phyloP scores from a whole-genome alignment of 768 basidiomycete species.

The Mycena capillaripes region DNA sequence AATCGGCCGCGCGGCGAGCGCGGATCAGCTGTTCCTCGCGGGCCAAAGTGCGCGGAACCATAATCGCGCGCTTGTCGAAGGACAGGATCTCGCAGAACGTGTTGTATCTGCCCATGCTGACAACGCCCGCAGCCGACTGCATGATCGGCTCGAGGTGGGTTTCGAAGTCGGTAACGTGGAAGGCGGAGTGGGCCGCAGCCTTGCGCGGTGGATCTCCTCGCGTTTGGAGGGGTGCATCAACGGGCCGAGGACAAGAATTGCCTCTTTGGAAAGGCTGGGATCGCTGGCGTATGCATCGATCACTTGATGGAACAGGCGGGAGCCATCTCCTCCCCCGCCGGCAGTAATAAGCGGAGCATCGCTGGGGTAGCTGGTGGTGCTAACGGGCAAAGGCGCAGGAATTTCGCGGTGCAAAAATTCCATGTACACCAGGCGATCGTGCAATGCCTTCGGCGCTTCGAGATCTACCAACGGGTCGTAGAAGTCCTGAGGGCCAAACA shows the following conservation, averaged over 20 bases:
- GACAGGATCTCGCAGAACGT: conserved; percentile 28
- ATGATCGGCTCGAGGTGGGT: conserved; percentile 20
- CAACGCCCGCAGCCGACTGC: conserved; percentile 18
- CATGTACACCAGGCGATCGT: conserved; percentile 19
- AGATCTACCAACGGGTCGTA: conserved; percentile 22
- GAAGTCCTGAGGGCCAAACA: conserved; percentile 19
- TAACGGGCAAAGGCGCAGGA: background rate
- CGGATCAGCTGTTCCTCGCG: conserved; percentile 27
- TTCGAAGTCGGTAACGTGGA: conserved; percentile 21
- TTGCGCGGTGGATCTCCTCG: conserved; percentile 21
- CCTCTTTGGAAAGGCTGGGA: background rate
- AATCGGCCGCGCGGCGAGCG: conserved; percentile 14
- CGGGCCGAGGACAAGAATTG: conserved; percentile 20
- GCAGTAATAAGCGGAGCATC: conserved; percentile 16
- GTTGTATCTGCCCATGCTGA: conserved; percentile 28
- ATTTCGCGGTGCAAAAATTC: conserved; percentile 17
- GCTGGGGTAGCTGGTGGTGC: conserved; percentile 3
- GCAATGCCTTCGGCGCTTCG: conserved; percentile 6
- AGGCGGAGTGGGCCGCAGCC: background rate
- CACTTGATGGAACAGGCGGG: conserved; percentile 21
- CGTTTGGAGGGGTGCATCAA: conserved; percentile 19
- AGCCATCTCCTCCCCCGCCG: conserved; percentile 21
- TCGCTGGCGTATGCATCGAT: conserved; percentile 21
- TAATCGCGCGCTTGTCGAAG: conserved; percentile 27
- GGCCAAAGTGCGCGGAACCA: conserved; percentile 25